Conservation (phyloP, 441 rosid species). For the Codiaeum variegatum region DNA sequence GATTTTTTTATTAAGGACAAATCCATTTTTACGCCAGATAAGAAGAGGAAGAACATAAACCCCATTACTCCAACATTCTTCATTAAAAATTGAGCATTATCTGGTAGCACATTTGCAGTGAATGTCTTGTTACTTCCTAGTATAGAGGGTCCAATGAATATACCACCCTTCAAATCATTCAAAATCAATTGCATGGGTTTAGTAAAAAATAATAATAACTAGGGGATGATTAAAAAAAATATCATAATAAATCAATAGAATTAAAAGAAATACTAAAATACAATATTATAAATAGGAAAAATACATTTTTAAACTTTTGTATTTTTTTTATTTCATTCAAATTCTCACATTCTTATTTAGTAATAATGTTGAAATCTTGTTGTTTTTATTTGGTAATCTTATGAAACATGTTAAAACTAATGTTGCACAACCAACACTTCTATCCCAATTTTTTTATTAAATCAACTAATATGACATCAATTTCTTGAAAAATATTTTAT, state of each 20-base stretch:
- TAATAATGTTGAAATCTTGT: no score
- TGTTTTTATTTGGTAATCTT: no score
- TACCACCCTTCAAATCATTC: constrained; percentile 48
- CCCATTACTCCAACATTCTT: constrained; percentile 53
- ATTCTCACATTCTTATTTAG: no score
- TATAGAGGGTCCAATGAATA: constrained; percentile 67
- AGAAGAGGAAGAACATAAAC: constrained; percentile 49
- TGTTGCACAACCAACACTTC: no score
- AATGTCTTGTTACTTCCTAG: constrained; percentile 42
- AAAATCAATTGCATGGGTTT: neutral
- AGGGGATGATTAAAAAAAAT: neutral
- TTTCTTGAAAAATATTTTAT: no score
- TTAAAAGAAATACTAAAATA: no score
- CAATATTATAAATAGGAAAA: no score
- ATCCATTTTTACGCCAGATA: constrained; percentile 58
- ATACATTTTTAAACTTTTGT: no score
- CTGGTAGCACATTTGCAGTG: constrained; percentile 31
- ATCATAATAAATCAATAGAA: neutral
- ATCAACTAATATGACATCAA: no score
- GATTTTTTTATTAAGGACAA: constrained; percentile 31
- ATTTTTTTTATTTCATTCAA: no score
- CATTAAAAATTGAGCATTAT: constrained; percentile 31
- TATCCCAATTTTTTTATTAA: no score
- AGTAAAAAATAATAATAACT: neutral
- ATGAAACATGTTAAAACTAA: no score